These are phyloP conservation scores for Leucosporidium creatinivorum DNA, from an alignment of 768 basidiomycete species.

Conservation along the genomic window DNA sequence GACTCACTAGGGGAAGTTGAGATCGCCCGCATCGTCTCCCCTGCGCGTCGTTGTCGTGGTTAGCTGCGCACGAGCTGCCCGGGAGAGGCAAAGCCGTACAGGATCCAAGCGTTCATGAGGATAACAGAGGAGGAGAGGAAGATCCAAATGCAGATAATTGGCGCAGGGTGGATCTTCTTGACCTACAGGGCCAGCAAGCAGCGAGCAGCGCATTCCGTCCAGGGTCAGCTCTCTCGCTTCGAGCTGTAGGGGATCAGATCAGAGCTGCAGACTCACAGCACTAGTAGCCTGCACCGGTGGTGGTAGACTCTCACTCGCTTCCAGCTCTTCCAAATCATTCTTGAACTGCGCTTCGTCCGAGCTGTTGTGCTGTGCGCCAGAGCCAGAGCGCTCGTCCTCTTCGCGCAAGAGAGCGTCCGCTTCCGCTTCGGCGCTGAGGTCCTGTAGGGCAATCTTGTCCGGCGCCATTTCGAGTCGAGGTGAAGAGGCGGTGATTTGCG, in stretches of 20 bases:
- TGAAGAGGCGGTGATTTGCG: no score
- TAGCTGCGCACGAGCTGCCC: not conserved
- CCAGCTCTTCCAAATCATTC: not conserved
- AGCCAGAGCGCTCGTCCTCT: not conserved
- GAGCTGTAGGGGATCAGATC: not conserved
- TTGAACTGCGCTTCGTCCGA: not conserved
- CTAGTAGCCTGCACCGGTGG: not conserved
- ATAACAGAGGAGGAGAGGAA: slow-evolving; percentile 2
- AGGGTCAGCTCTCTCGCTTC: not conserved
- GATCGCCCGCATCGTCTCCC: not conserved
- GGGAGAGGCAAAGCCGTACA: not conserved
- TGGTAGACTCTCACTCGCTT: not conserved
- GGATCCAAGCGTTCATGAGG: slow-evolving; percentile 14
- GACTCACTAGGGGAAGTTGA: slow-evolving; percentile 6
- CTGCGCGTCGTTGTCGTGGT: not conserved
- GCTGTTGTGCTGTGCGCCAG: no score
- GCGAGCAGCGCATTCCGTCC: no score
- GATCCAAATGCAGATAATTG: slow-evolving; percentile 13
- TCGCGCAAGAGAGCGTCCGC: not conserved
- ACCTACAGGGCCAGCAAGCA: not conserved
- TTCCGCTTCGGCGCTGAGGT: not conserved
- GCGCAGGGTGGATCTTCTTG: slow-evolving; percentile 2
- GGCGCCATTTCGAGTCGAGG: not conserved
- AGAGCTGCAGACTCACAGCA: not conserved
- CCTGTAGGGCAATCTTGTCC: not conserved